phyloP scores from a whole-genome alignment of 352 stramenopile genomes.

The Phytophthora cajani region DNA sequence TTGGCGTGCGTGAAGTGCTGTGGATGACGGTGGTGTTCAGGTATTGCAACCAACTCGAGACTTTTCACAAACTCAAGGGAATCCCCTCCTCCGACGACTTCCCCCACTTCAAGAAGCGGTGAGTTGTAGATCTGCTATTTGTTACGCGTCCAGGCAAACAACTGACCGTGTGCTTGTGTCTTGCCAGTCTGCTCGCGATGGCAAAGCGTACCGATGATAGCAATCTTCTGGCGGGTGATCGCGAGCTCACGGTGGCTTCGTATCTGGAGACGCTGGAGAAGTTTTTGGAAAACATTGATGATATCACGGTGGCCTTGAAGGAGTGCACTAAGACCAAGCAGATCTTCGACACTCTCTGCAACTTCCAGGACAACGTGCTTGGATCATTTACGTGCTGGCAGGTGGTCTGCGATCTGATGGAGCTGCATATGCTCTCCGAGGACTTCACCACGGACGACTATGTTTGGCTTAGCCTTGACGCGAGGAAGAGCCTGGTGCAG shows the following conservation, averaged over 20 bases:
- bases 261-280: conserved; percentile 76
- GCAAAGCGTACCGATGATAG: conserved; percentile 63
- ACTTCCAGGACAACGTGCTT: conserved; percentile 74
- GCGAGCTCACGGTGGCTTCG: conserved; percentile 58
- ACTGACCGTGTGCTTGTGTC: conserved; percentile 1
- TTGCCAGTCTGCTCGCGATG: conserved; percentile 48
- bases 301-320: conserved; percentile 64
- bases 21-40: conserved; percentile 86
- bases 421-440: conserved; percentile 71
- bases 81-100: conserved; percentile 81
- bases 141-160: neutral
- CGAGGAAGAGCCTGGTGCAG: conserved; percentile 81
- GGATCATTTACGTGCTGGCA: conserved; percentile 91
- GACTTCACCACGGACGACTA: conserved; percentile 71
- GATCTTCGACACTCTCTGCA: conserved; percentile 70
- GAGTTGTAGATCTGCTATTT: neutral
- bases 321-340: conserved; percentile 49
- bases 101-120: conserved; percentile 72
- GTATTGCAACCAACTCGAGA: conserved; percentile 86
- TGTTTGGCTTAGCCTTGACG: conserved; percentile 81
- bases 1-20: conserved; percentile 76
- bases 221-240: conserved; percentile 59
- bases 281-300: conserved; percentile 73
- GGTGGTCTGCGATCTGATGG: conserved; percentile 79
- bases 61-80: conserved; percentile 78